Evolutionary conservation across 1,284 basidiomycete species (phyloP).

Genomic region (Erythrobasidium hasegawianum): DNA sequence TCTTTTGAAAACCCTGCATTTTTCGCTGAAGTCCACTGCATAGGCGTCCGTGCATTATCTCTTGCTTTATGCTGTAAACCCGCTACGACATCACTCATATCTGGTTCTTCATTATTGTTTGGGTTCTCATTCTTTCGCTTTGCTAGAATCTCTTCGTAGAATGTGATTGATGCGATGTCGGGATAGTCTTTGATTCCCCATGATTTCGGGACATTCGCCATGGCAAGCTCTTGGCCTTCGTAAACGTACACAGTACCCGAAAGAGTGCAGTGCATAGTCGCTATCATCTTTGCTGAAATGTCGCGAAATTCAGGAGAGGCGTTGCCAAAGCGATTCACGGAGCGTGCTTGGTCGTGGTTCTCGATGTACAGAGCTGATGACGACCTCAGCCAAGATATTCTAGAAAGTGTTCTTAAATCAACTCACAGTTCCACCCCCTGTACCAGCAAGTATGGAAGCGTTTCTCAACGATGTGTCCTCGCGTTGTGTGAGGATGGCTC

Average conservation of each 20-base stretch:
- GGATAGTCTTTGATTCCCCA: conserved; percentile 69
- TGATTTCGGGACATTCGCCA: conserved; percentile 61
- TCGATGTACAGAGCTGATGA: conserved; percentile 47
- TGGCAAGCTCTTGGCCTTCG: conserved; percentile 67
- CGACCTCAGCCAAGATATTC: not conserved
- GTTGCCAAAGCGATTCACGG: conserved; percentile 62
- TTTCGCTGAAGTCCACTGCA: conserved; percentile 62
- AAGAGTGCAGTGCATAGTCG: conserved; percentile 60
- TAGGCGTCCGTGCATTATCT: conserved; percentile 66
- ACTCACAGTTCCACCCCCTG: not conserved
- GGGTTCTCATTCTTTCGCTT: not conserved
- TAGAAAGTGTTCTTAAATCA: not conserved
- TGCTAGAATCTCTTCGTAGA: not conserved
- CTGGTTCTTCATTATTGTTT: conserved; percentile 53
- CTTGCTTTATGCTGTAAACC: conserved; percentile 62
- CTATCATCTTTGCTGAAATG: conserved; percentile 61
- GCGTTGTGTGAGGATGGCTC: too few relatives aligned
- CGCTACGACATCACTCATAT: conserved; percentile 60
- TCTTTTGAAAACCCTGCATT: conserved; percentile 64
- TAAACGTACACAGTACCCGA: conserved; percentile 67
- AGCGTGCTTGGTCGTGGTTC: conserved; percentile 64
- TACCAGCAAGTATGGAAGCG: not conserved
- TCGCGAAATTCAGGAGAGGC: conserved; percentile 58
- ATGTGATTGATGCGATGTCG: conserved; percentile 56
- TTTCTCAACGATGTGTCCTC: too few relatives aligned